These are phyloP conservation scores for Ascochyta pisi DNA, from an alignment of 2,329 filamentous ascomycete genomes.

Conservation along the genomic window DNA sequence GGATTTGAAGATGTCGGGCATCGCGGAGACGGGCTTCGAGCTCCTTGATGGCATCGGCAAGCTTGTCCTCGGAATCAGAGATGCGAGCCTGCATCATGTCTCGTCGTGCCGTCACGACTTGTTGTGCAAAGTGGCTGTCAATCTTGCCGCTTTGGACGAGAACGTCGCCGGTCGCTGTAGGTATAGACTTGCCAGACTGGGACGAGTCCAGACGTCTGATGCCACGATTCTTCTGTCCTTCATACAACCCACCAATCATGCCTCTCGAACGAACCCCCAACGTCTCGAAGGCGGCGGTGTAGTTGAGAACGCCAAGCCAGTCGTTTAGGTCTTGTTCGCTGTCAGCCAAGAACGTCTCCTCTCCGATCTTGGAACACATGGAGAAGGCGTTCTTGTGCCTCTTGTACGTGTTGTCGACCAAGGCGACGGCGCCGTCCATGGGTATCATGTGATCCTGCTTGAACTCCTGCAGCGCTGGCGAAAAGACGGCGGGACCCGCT, in stretches of 20 bases:
- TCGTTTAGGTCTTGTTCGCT: slow-evolving; percentile 93
- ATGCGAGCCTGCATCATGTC: slow-evolving; percentile 87
- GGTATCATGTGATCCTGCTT: slow-evolving; percentile 94
- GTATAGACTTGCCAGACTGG: slow-evolving; percentile 64
- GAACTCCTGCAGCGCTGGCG: slow-evolving; percentile 87
- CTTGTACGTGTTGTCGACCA: slow-evolving; percentile 85
- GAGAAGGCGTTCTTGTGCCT: slow-evolving; percentile 96
- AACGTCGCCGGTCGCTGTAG: slow-evolving; percentile 76
- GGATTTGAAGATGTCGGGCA: slow-evolving; percentile 84
- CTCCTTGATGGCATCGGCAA: slow-evolving; percentile 74
- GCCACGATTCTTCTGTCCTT: slow-evolving; percentile 77
- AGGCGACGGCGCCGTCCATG: slow-evolving; percentile 87
- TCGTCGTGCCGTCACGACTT: slow-evolving; percentile 81
- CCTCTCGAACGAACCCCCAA: slow-evolving; percentile 90
- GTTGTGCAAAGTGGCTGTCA: slow-evolving; percentile 81
- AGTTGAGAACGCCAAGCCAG: slow-evolving; percentile 95
- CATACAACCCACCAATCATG: slow-evolving; percentile 82
- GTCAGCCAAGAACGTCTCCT: slow-evolving; percentile 91
- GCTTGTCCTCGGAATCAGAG: slow-evolving; percentile 78
- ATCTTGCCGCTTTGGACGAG: slow-evolving; percentile 75
- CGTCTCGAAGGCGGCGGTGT: slow-evolving; percentile 91
- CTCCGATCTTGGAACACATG: slow-evolving; percentile 80
- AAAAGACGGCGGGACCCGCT: slow-evolving; percentile 83
- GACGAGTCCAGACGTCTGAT: slow-evolving; percentile 72
- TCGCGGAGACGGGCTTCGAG: slow-evolving; percentile 86